These are phyloP conservation scores for Spencermartinsiella ligniputridi DNA, from an alignment of 1,139 yeast species.

Conservation along the genomic window DNA sequence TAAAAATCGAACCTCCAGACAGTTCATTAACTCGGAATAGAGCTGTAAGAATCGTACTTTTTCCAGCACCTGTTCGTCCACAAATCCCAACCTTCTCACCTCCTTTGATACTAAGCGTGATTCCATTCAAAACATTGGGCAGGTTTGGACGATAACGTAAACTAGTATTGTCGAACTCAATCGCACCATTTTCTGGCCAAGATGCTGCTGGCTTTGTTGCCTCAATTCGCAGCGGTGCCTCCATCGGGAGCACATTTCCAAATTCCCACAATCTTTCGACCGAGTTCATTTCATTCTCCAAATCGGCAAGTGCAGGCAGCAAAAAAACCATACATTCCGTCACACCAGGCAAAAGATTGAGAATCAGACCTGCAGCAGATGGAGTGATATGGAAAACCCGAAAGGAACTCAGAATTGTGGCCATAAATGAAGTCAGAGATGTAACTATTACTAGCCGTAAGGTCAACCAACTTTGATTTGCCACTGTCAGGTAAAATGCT, in stretches of 20 bases:
- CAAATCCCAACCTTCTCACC: constrained; percentile 68
- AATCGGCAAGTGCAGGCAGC: constrained; percentile 49
- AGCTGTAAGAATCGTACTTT: constrained; percentile 64
- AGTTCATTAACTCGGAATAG: constrained; percentile 59
- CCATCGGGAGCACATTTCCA: constrained; percentile 64
- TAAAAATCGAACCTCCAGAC: constrained; percentile 44
- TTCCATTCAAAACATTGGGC: constrained; percentile 63
- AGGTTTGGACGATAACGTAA: constrained; percentile 71
- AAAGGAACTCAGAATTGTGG: constrained; percentile 52
- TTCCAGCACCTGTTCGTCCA: constrained; percentile 82
- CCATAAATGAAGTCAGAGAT: constrained; percentile 38
- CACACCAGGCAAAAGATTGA: constrained; percentile 33
- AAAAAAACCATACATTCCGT: constrained; percentile 25
- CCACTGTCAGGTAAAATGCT: constrained; percentile 57
- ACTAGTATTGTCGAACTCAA: constrained; percentile 55
- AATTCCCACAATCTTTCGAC: constrained; percentile 77
- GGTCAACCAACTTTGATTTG: constrained; percentile 74
- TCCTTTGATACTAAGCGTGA: constrained; percentile 45
- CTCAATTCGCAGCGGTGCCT: constrained; percentile 49
- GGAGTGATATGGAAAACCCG: constrained; percentile 56
- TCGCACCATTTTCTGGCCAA: constrained; percentile 61
- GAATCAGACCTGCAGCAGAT: constrained; percentile 60
- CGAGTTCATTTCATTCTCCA: constrained; percentile 79
- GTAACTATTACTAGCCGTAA: constrained; percentile 54
- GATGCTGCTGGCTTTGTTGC: constrained; percentile 58